Base-by-base conservation (phyloP, 2,329 filamentous ascomycete species). In the Xenosphaeropsis pyriputrescens region DNA sequence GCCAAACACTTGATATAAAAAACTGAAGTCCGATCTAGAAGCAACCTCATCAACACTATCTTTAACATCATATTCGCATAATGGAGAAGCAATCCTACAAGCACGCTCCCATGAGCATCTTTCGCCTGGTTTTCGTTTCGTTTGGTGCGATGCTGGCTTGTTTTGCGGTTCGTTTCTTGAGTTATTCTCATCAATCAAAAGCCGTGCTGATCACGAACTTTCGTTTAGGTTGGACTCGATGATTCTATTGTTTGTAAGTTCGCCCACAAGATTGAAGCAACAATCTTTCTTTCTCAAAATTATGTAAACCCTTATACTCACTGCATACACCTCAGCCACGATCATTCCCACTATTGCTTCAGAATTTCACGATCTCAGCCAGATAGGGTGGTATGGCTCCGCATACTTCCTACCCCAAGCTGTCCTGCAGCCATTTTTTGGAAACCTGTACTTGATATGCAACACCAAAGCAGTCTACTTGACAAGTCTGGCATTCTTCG, bases 91-190 rank as follows among this genome's bases (percentile, higher is more conserved):
- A 26, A 6, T 9, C 22, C 22, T 6, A 26, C 3, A 26, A 6
- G 12, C 22, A 5, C 18, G 18, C 22, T 26, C 22, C 22, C 12
- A 26, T 11, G 22, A 26, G 22, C 12, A 11, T 9, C 7, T 11
- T 26, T 3, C 22, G 22, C 8, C 22, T 26, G 22, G 8, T 5
- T 30, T 26, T 18, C 8, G 29, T n/a, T 15, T 41, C 39, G 38
- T 47, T 45, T 19, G 64, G 63, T 29, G 63, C 64, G 9, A 67
- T 62, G 2, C 49, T 68, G 38, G 60, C 49, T 14, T 47, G 49
- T 15, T 52, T 52, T 40, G 47, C 48, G 6, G 35, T 51, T 35
- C 46, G 45, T 18, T 43, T 45, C 14, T 43, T 49, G 17, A 15
- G 8, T 26, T 26, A 26, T 26, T 9, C 7, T 9, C 22, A 3